phyloP scores from a whole-genome alignment of 2,329 filamentous ascomycete species.

The Aspergillus costaricaensis region DNA sequence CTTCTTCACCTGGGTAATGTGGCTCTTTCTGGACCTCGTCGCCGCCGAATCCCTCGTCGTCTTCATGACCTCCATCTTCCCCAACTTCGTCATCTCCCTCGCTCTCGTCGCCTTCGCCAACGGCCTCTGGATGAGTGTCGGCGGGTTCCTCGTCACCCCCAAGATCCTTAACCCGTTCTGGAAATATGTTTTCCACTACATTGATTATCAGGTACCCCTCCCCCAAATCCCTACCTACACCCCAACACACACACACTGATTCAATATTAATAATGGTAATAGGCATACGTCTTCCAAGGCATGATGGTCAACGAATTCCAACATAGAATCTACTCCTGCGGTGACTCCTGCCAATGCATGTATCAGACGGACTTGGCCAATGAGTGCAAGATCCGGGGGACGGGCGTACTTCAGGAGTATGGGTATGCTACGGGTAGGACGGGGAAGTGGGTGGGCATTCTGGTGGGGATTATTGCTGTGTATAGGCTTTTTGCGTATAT shows the following conservation, averaged over 20 bases:
- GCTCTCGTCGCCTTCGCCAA: conserved; percentile 83
- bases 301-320: conserved; percentile 93
- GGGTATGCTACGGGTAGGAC: conserved; percentile 65
- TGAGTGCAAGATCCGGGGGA: conserved; percentile 71
- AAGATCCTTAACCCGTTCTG: conserved; percentile 77
- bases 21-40: conserved; percentile 81
- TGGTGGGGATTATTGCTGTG: conserved; percentile 72
- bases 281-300: conserved; percentile 78
- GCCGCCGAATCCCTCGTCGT: conserved; percentile 83
- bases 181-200: conserved; percentile 85
- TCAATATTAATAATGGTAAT: conserved; percentile 23
- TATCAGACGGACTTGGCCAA: conserved; percentile 62
- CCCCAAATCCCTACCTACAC: not conserved
- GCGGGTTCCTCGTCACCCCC: conserved; percentile 76
- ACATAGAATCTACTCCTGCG: conserved; percentile 64
- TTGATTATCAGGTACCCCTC: conserved; percentile 70
- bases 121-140: conserved; percentile 85
- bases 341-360: conserved; percentile 66
- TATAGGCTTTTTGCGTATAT: conserved; percentile 71
- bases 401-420: conserved; percentile 68
- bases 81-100: conserved; percentile 76
- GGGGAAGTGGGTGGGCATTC: conserved; percentile 73
- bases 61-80: conserved; percentile 70
- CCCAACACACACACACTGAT: not conserved
- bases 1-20: conserved; percentile 79